These are phyloP conservation scores for Xylaria longipes DNA, from an alignment of 495 filamentous ascomycete genomes.

Conservation along the genomic window DNA sequence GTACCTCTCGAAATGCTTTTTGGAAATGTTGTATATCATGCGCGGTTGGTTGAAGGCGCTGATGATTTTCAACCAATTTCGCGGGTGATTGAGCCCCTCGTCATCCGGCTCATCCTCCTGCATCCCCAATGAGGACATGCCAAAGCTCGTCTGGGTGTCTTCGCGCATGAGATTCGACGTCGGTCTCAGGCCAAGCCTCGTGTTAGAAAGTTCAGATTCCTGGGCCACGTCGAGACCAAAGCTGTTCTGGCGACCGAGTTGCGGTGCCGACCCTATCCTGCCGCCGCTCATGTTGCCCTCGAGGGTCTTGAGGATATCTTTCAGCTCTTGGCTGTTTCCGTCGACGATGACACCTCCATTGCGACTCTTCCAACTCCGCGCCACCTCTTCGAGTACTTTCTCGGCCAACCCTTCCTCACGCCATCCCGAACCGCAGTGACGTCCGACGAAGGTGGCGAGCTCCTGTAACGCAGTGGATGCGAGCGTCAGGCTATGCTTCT, in stretches of 20 bases:
- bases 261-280: constrained; percentile 59
- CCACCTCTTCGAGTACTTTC: constrained; percentile 88
- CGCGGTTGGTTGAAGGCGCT: constrained; percentile 87
- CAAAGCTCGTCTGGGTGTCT: constrained; percentile 69
- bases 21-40: constrained; percentile 79
- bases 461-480: constrained; percentile 85
- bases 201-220: constrained; percentile 48
- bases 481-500: constrained; percentile 95
- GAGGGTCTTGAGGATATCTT: constrained; percentile 77
- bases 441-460: constrained; percentile 86
- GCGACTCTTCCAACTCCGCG: constrained; percentile 85
- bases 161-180: constrained; percentile 48
- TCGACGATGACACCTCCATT: constrained; percentile 88
- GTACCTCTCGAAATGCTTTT: constrained; percentile 88
- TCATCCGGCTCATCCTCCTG: constrained; percentile 68
- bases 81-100: constrained; percentile 63
- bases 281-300: constrained; percentile 87
- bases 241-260: constrained; percentile 65
- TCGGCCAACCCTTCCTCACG: constrained; percentile 93
- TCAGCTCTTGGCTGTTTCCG: constrained; percentile 75
- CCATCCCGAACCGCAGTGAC: constrained; percentile 95
- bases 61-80: constrained; percentile 79
- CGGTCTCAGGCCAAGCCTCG: constrained; percentile 52
- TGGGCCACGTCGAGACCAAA: constrained; percentile 51
- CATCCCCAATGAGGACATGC: constrained; percentile 64